Evolutionary conservation across 345 rosid genomes (phyloP).

Genomic region (Salix exigua): DNA sequence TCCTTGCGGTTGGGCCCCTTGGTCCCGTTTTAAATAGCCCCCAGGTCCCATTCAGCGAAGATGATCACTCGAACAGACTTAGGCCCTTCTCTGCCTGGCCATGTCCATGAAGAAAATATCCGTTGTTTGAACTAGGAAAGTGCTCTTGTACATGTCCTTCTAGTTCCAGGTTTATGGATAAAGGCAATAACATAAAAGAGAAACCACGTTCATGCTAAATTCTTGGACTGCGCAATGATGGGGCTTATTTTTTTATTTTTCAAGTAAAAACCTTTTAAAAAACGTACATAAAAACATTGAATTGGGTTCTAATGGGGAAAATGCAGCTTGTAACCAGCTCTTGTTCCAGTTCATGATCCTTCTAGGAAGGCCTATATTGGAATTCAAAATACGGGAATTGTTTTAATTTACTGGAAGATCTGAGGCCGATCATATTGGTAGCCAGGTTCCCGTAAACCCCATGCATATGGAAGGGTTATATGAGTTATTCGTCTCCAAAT

Average conservation of each 20-base stretch:
- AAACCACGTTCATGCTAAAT: too few species aligned
- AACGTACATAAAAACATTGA: background rate
- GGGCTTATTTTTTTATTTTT: too few species aligned
- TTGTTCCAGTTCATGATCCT: slow-evolving; percentile 97
- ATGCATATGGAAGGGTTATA: slow-evolving; percentile 96
- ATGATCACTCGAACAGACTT: background rate
- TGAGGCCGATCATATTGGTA: slow-evolving; percentile 84
- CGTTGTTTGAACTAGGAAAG: too few species aligned
- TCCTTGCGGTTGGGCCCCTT: background rate
- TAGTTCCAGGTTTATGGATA: too few species aligned
- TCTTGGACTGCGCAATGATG: too few species aligned
- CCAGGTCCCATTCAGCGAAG: background rate
- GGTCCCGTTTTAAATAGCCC: background rate
- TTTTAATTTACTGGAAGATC: slow-evolving; percentile 72
- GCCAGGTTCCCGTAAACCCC: slow-evolving; percentile 92
- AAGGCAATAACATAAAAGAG: too few species aligned
- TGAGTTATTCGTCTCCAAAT: slow-evolving; percentile 89
- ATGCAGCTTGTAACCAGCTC: slow-evolving; percentile 90
- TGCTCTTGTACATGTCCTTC: too few species aligned
- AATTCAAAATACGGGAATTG: slow-evolving; percentile 87
- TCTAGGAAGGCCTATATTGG: slow-evolving; percentile 86
- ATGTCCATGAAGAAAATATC: background rate
- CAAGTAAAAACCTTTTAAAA: too few species aligned
- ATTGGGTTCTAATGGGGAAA: slow-evolving; percentile 4
- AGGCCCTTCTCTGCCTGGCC: background rate